Evolutionary conservation across 2,329 filamentous ascomycete species (phyloP), one percentile per base, ranked within the genome.

Genomic region (Nothomitra cinnamomea): DNA sequence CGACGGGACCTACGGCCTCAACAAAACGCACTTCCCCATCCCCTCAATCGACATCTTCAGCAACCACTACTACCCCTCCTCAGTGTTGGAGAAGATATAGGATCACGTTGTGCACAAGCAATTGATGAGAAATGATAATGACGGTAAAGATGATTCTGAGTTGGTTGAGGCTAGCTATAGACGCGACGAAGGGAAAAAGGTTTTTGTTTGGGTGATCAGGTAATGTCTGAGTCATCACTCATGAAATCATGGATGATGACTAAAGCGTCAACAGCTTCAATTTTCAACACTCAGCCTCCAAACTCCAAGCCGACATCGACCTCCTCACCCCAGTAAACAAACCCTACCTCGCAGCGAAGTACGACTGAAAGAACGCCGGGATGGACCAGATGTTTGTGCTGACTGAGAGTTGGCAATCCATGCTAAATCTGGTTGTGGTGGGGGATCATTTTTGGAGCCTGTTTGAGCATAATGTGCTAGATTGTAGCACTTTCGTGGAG

Each of bases 1-100:
- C 22, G 70, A 74, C 56, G 72, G 72, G 50, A 73, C 69, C 12
- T 73, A 71, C 55, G 72, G 72, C n/a, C 62, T 74, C 54, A 72
- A 73, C 60, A 58, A 57, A 52, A 67, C 65, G 6, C 70, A 74
- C 58, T 62, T 74, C 19, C 56, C 28, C 17, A 65, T 74, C 40
- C 54, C 64, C 3, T 69, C 70, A 57, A 62, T 74, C 2, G 72
- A 74, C 57, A 67, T 73, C 24, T 72, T 68, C 60, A 71, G 68
- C 13, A 65, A 75, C 58, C 72, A 74, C 57, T n/a, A n/a, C n/a
- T n/a, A n/a, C n/a, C n/a, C n/a, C n/a, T n/a, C n/a, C n/a, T n/a
- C n/a, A n/a, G n/a, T n/a, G n/a, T n/a, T n/a, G n/a, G n/a, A n/a
- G n/a, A n/a, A n/a, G n/a, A n/a, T n/a, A n/a, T n/a, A n/a, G n/a